Conservation (phyloP, 192 early-diverging fungal genomes). For the Backusella circina region DNA sequence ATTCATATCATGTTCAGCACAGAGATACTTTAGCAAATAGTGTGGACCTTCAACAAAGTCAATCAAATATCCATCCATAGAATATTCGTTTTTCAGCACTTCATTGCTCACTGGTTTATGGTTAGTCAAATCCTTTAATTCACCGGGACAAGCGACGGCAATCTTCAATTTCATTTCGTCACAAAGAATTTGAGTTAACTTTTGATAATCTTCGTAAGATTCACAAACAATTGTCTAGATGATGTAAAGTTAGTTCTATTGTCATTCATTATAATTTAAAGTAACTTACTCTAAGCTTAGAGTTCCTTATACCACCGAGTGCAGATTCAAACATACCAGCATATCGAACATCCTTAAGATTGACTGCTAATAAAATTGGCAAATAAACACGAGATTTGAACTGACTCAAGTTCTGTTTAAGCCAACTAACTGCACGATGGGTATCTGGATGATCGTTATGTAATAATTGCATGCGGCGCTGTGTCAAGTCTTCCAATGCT, state of each 20-base stretch:
- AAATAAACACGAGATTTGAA: constrained; percentile 73
- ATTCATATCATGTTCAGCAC: constrained; percentile 58
- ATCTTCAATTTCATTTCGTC: constrained; percentile 60
- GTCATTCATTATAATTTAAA: background rate
- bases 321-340: constrained; percentile 64
- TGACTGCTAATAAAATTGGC: constrained; percentile 70
- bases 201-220: constrained; percentile 71
- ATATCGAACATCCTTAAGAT: constrained; percentile 58
- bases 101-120: constrained; percentile 27
- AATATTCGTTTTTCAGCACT: constrained; percentile 19
- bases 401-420: constrained; percentile 54
- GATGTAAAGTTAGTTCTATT: background rate
- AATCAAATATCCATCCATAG: constrained; percentile 70
- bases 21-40: constrained; percentile 60
- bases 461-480: constrained; percentile 54
- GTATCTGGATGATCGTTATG: constrained; percentile 46
- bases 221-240: constrained; percentile 79
- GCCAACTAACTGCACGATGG: constrained; percentile 63
- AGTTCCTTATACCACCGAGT: constrained; percentile 34
- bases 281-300: constrained; percentile 45
- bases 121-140: constrained; percentile 28
- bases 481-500: constrained; percentile 54
- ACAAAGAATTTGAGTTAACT: constrained; percentile 59
- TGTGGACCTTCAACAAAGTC: constrained; percentile 75
- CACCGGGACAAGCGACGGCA: constrained; percentile 50